Conservation (phyloP, 2,329 filamentous ascomycete species). For the Chrysosphaeria jannelii region DNA sequence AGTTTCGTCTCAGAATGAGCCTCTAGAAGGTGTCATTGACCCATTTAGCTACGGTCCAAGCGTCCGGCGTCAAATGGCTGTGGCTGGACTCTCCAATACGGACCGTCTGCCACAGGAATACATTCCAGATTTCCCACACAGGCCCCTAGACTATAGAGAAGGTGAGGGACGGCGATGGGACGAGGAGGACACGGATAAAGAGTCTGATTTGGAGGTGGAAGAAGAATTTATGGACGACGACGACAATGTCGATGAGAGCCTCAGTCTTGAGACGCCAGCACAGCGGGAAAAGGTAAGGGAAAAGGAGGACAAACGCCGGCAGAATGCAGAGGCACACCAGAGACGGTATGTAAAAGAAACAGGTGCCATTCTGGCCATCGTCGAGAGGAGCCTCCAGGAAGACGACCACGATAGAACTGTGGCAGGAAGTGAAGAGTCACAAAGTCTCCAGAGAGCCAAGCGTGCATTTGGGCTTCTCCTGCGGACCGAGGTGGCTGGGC, state of each 20-base stretch:
- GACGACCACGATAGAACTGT: not conserved
- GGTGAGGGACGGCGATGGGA: slow-evolving; percentile 2
- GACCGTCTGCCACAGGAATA: slow-evolving; percentile 12
- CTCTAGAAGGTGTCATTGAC: slow-evolving; percentile 15
- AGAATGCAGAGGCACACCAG: slow-evolving; percentile 8
- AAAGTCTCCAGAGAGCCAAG: slow-evolving; percentile 29
- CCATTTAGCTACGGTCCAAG: slow-evolving; percentile 22
- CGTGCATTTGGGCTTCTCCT: slow-evolving; percentile 48
- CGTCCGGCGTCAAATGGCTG: slow-evolving; percentile 19
- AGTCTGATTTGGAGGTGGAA: slow-evolving; percentile 1
- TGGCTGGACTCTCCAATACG: slow-evolving; percentile 20
- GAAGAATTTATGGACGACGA: slow-evolving; percentile 3
- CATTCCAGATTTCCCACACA: slow-evolving; percentile 20
- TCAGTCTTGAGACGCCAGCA: too few relatives aligned
- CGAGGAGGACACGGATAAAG: slow-evolving; percentile 2
- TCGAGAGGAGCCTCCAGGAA: slow-evolving; percentile 38
- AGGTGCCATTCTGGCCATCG: slow-evolving; percentile 31
- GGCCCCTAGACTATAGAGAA: slow-evolving; percentile 7
- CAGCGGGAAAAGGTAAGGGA: slow-evolving; percentile 1
- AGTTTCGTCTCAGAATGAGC: slow-evolving; percentile 4
- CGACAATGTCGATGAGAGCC: not conserved
- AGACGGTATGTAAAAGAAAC: slow-evolving; percentile 19
- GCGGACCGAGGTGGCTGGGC: slow-evolving; percentile 19
- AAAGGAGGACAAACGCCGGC: slow-evolving; percentile 6
- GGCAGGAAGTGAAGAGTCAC: not conserved